These are phyloP conservation scores for Moricandia moricandioides DNA, from an alignment of 345 rosid species.

Conservation along the genomic window DNA sequence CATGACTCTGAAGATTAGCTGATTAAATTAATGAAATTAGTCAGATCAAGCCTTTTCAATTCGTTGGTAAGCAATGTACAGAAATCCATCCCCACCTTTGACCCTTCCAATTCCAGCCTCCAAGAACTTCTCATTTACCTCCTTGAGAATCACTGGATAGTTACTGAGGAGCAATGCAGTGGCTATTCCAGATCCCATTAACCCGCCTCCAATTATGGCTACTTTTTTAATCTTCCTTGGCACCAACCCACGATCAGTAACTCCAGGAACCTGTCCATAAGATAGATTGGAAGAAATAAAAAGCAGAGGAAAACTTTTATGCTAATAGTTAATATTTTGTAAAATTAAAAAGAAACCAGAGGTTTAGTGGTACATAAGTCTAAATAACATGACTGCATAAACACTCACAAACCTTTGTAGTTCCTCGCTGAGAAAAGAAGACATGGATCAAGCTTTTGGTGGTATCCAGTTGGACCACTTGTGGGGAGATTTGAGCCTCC, in stretches of 20 bases:
- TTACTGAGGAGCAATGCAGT: constrained; percentile 79
- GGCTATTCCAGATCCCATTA: constrained; percentile 99
- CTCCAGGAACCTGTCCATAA: constrained; percentile 70
- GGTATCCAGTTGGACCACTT: constrained; percentile 60
- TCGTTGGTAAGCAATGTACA: constrained; percentile 23
- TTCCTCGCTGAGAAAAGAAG: constrained; percentile 90
- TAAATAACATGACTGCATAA: constrained; percentile 11
- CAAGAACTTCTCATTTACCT: constrained; percentile 83
- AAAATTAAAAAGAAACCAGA: not conserved
- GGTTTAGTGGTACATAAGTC: not conserved
- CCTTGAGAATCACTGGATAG: constrained; percentile 83
- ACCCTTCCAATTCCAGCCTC: constrained; percentile 84
- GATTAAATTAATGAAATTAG: constrained; percentile 18
- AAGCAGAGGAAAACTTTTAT: not conserved
- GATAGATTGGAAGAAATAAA: not conserved
- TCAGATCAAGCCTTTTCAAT: constrained; percentile 22
- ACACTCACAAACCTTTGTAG: constrained; percentile 59
- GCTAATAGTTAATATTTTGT: not conserved
- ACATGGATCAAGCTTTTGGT: constrained; percentile 84
- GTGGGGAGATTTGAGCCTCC: constrained; percentile 69
- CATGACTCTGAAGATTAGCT: constrained; percentile 90
- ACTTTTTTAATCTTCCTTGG: constrained; percentile 75
- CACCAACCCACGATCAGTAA: constrained; percentile 69
- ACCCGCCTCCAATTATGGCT: constrained; percentile 94
- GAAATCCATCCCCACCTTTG: constrained; percentile 49